Conservation (phyloP, 805 yeast species). For the Lipomyces sp. region DNA sequence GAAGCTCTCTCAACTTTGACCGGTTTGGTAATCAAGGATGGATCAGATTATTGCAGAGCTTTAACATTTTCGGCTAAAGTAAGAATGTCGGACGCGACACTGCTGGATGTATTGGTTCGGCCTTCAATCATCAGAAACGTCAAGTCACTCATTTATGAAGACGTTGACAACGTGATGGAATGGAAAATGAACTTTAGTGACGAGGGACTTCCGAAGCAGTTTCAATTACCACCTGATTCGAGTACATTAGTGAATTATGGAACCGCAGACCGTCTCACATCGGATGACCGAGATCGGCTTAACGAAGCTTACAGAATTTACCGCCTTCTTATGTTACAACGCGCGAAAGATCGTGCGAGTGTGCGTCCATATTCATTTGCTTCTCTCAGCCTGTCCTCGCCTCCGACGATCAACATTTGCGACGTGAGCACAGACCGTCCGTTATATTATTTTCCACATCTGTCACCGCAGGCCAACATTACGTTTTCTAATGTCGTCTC, state of each 20-base stretch:
- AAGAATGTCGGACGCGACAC: slow-evolving; percentile 36
- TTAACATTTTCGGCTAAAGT: slow-evolving; percentile 52
- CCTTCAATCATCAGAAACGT: slow-evolving; percentile 55
- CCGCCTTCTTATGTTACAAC: slow-evolving; percentile 1
- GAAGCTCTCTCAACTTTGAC: slow-evolving; percentile 4
- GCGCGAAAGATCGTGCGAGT: slow-evolving; percentile 7
- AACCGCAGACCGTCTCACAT: slow-evolving; percentile 9
- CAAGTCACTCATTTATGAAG: slow-evolving; percentile 61
- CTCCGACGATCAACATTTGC: background rate
- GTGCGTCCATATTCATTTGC: background rate
- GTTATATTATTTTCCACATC: slow-evolving; percentile 1
- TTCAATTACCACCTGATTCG: background rate
- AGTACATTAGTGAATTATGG: background rate
- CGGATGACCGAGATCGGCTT: slow-evolving; percentile 16
- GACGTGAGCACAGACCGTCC: slow-evolving; percentile 9
- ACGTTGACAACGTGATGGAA: slow-evolving; percentile 55
- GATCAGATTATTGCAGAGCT: slow-evolving; percentile 48
- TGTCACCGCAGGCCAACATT: slow-evolving; percentile 13
- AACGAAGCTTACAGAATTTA: slow-evolving; percentile 7
- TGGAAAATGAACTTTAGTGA: slow-evolving; percentile 23
- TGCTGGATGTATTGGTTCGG: slow-evolving; percentile 45
- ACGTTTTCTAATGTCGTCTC: slow-evolving; percentile 51
- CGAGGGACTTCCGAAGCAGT: slow-evolving; percentile 7
- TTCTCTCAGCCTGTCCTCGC: background rate
- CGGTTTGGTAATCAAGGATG: slow-evolving; percentile 16